A percentile compares a stretch with the other conserved stretches of the same genome.
These are phyloP conservation scores for Nepenthes mirabilis DNA, from an alignment of 148 eudicot species.

Conservation along the genomic window DNA sequence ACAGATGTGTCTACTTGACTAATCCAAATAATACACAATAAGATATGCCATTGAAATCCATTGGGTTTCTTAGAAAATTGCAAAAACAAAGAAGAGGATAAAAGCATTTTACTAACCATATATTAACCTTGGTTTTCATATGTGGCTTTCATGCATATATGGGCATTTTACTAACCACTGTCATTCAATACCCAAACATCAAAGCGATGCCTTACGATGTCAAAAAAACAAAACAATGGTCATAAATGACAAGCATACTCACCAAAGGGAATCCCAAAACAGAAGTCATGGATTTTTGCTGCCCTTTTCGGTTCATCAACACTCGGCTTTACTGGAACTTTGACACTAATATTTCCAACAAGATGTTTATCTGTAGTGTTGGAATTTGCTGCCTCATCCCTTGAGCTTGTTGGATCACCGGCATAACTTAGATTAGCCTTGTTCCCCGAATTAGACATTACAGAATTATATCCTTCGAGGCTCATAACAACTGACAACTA, in stretches of 20 bases:
- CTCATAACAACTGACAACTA: conserved; percentile 41
- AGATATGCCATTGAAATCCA: too few species aligned
- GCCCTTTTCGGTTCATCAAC: conserved; percentile 29
- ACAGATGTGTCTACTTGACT: too few species aligned
- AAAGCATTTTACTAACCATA: too few species aligned
- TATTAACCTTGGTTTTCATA: too few species aligned
- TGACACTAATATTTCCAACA: conserved; percentile 21
- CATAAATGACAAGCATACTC: conserved; percentile 14
- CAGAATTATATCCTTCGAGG: conserved; percentile 30
- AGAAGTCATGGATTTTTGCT: conserved; percentile 87
- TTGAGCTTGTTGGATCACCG: conserved; percentile 29
- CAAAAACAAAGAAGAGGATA: too few species aligned
- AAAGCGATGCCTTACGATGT: background rate
- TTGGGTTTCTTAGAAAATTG: too few species aligned
- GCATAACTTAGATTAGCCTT: conserved; percentile 28
- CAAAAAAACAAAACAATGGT: background rate
- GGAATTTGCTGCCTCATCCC: conserved; percentile 16
- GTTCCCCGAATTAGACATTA: conserved; percentile 30
- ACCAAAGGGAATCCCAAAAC: conserved; percentile 93
- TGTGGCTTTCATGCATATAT: too few species aligned
- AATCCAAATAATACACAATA: too few species aligned
- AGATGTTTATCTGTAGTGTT: conserved; percentile 22
- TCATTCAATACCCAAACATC: too few species aligned
- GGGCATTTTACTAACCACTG: too few species aligned
- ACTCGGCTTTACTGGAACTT: conserved; percentile 25